These are phyloP conservation scores for Lentinula sp. DNA, from an alignment of 768 basidiomycete species.

Conservation along the genomic window DNA sequence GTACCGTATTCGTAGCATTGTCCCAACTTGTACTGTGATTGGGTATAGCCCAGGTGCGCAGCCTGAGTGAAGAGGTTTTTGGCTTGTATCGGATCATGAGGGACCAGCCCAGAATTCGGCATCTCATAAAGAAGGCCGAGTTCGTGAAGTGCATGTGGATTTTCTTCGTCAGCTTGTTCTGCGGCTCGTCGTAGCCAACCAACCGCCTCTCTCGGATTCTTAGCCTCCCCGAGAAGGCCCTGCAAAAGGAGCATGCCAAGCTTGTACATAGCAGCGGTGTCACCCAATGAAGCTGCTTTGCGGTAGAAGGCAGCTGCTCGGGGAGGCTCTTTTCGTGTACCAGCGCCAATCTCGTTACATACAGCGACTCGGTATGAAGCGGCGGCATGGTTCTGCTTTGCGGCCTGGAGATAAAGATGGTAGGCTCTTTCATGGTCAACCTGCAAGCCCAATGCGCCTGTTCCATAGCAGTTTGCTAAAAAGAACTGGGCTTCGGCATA, in stretches of 20 bases:
- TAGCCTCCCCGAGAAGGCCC: constrained; percentile 75
- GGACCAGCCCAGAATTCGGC: constrained; percentile 59
- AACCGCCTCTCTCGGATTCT: constrained; percentile 87
- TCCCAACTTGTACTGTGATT: constrained; percentile 92
- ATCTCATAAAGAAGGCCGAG: constrained; percentile 84
- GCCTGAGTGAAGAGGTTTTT: constrained; percentile 85
- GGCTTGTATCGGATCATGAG: constrained; percentile 76
- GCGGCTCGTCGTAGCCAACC: constrained; percentile 94
- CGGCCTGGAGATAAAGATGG: constrained; percentile 93
- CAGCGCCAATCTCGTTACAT: constrained; percentile 97
- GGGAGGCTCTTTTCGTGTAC: constrained; percentile 81
- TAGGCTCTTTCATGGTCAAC: constrained; percentile 98
- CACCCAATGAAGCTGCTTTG: constrained; percentile 92
- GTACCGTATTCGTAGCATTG: constrained; percentile 92
- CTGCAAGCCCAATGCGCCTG: constrained; percentile 89
- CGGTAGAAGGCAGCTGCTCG: constrained; percentile 95
- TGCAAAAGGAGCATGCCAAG: constrained; percentile 96
- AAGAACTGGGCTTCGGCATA: constrained; percentile 98
- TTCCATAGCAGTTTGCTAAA: constrained; percentile 94
- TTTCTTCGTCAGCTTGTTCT: constrained; percentile 96
- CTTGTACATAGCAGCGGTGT: constrained; percentile 99
- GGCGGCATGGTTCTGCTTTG: constrained; percentile 93
- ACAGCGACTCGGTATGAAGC: constrained; percentile 97
- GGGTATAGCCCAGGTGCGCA: constrained; percentile 89
- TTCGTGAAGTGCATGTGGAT: constrained; percentile 96